Conservation (phyloP, 2,329 filamentous ascomycete species). For the Penicillium polonicum region DNA sequence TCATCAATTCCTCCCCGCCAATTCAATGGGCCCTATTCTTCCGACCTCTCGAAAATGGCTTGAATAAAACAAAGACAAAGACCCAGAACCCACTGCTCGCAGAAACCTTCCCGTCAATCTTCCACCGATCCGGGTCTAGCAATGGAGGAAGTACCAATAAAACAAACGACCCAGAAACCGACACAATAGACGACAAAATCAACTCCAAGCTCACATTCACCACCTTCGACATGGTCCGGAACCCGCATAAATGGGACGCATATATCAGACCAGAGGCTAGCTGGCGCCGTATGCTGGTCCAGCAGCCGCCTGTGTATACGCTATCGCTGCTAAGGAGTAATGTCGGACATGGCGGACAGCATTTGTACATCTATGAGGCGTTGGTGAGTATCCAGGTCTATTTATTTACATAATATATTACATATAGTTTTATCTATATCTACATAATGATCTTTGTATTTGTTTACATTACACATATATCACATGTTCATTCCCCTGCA, state of each 20-base stretch:
- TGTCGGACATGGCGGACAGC: slow-evolving; percentile 1
- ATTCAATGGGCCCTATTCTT: slow-evolving; percentile 7
- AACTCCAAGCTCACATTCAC: not conserved
- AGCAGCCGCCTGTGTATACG: slow-evolving; percentile 5
- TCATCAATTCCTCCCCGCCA: not conserved
- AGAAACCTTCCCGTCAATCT: slow-evolving; percentile 1
- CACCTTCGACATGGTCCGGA: not conserved
- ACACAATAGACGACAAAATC: not conserved
- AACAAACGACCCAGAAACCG: not conserved
- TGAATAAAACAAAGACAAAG: slow-evolving; percentile 1
- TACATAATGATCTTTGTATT: not conserved
- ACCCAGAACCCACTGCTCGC: slow-evolving; percentile 1
- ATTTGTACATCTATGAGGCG: slow-evolving; percentile 1
- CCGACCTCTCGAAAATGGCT: not conserved
- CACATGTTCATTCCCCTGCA: not conserved
- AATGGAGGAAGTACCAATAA: not conserved
- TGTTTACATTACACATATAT: not conserved
- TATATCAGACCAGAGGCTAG: slow-evolving; percentile 6
- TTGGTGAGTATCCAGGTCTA: not conserved
- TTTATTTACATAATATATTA: not conserved
- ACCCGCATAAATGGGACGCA: not conserved
- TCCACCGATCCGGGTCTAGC: not conserved
- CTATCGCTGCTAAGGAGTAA: slow-evolving; percentile 1
- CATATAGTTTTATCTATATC: not conserved
- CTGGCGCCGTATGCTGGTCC: slow-evolving; percentile 7